Percentiles rank a stretch among this genome's conserved stretches.
These are phyloP conservation scores for Gynandropsis gynandra DNA, from an alignment of 345 rosid species.

Conservation along the genomic window DNA sequence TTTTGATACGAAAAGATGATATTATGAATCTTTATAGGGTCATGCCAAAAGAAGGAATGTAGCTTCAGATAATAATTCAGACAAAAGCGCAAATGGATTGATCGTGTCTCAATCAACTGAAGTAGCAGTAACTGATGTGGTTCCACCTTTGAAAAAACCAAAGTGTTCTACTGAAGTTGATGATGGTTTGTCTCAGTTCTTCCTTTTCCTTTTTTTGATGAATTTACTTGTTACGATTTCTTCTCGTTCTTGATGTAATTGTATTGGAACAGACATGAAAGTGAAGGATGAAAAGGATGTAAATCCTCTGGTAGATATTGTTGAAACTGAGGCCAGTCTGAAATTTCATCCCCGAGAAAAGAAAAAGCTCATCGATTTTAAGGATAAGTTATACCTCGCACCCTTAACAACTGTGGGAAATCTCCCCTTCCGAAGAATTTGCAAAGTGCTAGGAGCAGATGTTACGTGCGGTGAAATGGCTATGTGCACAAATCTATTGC, in stretches of 20 bases:
- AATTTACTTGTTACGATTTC: neutral
- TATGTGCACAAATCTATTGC: constrained; percentile 90
- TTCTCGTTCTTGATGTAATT: constrained; percentile 9
- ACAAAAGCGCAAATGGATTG: constrained; percentile 6
- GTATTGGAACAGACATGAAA: constrained; percentile 32
- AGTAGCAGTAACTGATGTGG: constrained; percentile 30
- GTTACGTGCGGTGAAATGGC: constrained; percentile 99
- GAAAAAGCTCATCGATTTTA: constrained; percentile 74
- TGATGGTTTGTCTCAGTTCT: constrained; percentile 32
- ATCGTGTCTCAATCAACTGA: constrained; percentile 24
- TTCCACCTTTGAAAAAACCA: constrained; percentile 58
- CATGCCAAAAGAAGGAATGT: constrained; percentile 40
- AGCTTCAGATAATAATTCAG: constrained; percentile 35
- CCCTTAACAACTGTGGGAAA: constrained; percentile 95
- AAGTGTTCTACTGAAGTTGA: constrained; percentile 39
- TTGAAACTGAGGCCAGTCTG: constrained; percentile 51
- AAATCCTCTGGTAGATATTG: constrained; percentile 16
- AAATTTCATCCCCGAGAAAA: constrained; percentile 70
- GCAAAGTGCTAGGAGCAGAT: constrained; percentile 89
- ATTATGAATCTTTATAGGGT: constrained; percentile 29
- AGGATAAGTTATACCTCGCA: constrained; percentile 85
- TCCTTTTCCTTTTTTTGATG: neutral
- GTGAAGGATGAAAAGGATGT: constrained; percentile 28
- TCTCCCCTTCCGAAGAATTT: constrained; percentile 93
- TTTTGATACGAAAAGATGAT: neutral